Percentiles rank a stretch among this genome's conserved stretches.
These are phyloP conservation scores for Amylocarpus encephaloides DNA, from an alignment of 2,329 filamentous ascomycete species.

Conservation along the genomic window DNA sequence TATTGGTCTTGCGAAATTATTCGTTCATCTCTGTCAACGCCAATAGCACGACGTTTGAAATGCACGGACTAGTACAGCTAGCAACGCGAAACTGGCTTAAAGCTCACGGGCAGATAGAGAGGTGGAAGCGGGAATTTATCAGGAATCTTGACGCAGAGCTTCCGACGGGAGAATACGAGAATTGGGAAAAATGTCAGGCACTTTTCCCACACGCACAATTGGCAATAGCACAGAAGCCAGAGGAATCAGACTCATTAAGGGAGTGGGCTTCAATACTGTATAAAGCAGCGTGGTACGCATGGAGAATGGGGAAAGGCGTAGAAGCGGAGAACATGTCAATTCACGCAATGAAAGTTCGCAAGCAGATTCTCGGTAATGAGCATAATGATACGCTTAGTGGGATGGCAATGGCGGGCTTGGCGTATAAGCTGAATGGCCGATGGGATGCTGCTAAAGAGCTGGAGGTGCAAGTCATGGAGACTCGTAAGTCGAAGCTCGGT, in stretches of 20 bases:
- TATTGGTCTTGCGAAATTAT: conserved; percentile 33
- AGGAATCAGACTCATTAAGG: conserved; percentile 11
- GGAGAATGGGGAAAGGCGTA: conserved; percentile 8
- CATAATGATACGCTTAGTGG: conserved; percentile 19
- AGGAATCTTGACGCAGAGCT: conserved; percentile 22
- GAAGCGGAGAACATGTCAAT: conserved; percentile 14
- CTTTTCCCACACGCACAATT: conserved; percentile 22
- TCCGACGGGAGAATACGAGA: conserved; percentile 19
- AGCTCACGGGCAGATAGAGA: conserved; percentile 21
- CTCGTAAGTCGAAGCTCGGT: conserved; percentile 10
- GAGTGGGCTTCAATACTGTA: conserved; percentile 20
- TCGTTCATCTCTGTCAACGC: conserved; percentile 31
- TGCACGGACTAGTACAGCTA: conserved; percentile 39
- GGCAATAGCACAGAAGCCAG: conserved; percentile 14
- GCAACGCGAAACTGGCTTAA: conserved; percentile 34
- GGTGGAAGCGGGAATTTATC: conserved; percentile 30
- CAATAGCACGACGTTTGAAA: conserved; percentile 31
- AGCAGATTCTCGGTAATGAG: conserved; percentile 14
- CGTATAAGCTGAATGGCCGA: conserved; percentile 7
- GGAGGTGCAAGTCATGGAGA: conserved; percentile 3
- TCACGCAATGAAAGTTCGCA: conserved; percentile 13
- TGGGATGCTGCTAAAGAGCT: neutral
- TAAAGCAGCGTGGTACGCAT: conserved; percentile 20
- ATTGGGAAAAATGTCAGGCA: conserved; percentile 18
- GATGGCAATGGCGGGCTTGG: conserved; percentile 11